Percentiles rank a stretch among this genome's conserved stretches.
Conservation (phyloP, 495 filamentous ascomycete species). For the Astrothelium macrocarpum region DNA sequence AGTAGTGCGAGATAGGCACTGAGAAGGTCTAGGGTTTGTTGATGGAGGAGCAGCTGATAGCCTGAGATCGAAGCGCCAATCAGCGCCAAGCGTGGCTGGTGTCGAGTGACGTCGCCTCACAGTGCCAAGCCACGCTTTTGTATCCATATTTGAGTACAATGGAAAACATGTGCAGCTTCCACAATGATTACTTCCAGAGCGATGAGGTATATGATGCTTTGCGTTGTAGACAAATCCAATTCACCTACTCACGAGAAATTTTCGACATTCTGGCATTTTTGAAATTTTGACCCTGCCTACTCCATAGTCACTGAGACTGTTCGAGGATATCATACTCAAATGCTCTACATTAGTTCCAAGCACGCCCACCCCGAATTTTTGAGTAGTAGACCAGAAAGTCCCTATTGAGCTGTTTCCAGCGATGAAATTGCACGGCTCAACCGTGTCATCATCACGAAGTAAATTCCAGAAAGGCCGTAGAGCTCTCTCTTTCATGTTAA, state of each 20-base stretch:
- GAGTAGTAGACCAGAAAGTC: background rate
- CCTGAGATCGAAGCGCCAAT: background rate
- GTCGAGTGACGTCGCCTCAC: background rate
- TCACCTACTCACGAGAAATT: no score
- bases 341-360: background rate
- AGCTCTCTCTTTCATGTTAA: background rate
- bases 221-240: no score
- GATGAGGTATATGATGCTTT: background rate
- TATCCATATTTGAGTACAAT: no score
- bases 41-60: constrained; percentile 4
- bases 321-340: background rate
- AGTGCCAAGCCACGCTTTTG: no score
- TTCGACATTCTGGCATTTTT: no score
- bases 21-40: background rate
- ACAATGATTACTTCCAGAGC: no score
- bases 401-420: background rate
- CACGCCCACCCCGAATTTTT: background rate
- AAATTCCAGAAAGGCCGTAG: background rate
- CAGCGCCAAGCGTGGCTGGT: constrained; percentile 4
- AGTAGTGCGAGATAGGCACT: background rate
- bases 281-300: no score
- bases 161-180: no score
- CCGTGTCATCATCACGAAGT: background rate
- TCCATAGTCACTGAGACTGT: background rate
- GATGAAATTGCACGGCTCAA: background rate